These are phyloP conservation scores for Microdochium trichocladiopsis DNA, from an alignment of 2,329 filamentous ascomycete species.

Conservation along the genomic window DNA sequence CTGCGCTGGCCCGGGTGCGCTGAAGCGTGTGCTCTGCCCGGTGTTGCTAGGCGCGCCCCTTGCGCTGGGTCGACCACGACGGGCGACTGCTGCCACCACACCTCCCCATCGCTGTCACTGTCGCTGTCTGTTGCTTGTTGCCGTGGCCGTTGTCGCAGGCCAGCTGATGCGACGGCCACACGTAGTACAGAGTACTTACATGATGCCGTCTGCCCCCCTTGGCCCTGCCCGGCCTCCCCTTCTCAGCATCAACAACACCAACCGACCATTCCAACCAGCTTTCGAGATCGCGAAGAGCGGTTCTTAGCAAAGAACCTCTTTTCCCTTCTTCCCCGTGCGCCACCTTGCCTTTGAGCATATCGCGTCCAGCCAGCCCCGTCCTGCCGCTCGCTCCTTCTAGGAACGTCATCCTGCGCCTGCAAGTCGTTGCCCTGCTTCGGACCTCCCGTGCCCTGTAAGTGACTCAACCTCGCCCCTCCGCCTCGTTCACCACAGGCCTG, in stretches of 20 bases:
- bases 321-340: background rate
- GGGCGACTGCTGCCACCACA: no score
- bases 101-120: background rate
- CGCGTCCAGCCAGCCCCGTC: background rate
- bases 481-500: constrained; percentile 6
- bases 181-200: background rate
- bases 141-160: background rate
- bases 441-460: constrained; percentile 24
- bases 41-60: no score
- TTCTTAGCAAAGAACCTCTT: background rate
- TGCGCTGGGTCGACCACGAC: no score
- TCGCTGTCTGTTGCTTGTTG: background rate
- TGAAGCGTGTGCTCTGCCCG: no score
- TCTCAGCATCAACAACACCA: background rate
- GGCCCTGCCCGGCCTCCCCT: background rate
- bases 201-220: background rate
- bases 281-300: background rate
- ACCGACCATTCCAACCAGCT: background rate
- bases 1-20: background rate
- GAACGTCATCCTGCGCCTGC: constrained; percentile 2
- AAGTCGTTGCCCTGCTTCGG: constrained; percentile 21
- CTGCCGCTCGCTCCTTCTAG: background rate
- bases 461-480: constrained; percentile 13
- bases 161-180: background rate
- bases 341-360: background rate